Evolutionary conservation across 805 yeast species (phyloP).

Genomic region (Teunomyces barrocoloradensis): DNA sequence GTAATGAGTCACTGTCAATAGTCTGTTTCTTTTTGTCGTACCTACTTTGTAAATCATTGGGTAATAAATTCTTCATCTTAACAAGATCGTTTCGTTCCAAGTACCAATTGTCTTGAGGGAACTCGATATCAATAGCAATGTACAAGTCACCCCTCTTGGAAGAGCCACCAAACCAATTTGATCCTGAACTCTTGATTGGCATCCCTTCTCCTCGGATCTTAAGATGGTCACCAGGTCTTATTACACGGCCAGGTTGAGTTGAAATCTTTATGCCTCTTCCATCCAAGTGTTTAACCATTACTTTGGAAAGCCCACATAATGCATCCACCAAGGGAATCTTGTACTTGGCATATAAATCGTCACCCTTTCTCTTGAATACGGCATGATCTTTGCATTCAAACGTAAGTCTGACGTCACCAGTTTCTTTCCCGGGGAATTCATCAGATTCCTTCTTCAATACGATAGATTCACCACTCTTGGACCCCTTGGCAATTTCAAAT

Average conservation of each 20-base stretch:
- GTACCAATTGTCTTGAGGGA: constrained; percentile 86
- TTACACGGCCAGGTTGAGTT: constrained; percentile 74
- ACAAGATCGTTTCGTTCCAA: constrained; percentile 64
- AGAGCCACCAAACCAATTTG: constrained; percentile 27
- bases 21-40: constrained; percentile 20
- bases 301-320: constrained; percentile 73
- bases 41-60: constrained; percentile 32
- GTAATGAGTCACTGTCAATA: constrained; percentile 24
- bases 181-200: constrained; percentile 52
- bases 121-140: constrained; percentile 66
- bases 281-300: constrained; percentile 71
- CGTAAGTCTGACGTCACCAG: constrained; percentile 76
- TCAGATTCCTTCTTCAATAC: constrained; percentile 71
- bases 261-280: constrained; percentile 66
- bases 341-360: constrained; percentile 62
- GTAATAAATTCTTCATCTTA: constrained; percentile 55
- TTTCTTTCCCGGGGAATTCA: constrained; percentile 62
- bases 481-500: constrained; percentile 73
- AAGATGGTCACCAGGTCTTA: constrained; percentile 71
- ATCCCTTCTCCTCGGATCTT: constrained; percentile 75
- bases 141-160: constrained; percentile 64
- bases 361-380: constrained; percentile 52
- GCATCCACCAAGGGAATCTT: constrained; percentile 74
- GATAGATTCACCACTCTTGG: constrained; percentile 58
- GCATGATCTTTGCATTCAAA: constrained; percentile 51